These are phyloP conservation scores for Stentor coeruleus DNA, from an alignment of 73 alveolate species.

Conservation along the genomic window DNA sequence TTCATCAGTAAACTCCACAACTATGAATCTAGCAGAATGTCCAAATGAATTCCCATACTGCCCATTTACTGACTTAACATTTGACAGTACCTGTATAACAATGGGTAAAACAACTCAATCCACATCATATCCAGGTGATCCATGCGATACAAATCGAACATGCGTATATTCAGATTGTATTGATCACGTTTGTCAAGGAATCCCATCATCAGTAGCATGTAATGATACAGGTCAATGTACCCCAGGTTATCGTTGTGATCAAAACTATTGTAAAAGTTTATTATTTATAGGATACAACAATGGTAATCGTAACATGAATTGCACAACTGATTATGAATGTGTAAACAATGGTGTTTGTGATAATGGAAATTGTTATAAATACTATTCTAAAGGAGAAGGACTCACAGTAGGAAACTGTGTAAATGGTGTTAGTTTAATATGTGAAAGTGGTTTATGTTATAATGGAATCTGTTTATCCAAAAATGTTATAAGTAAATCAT, in stretches of 20 bases:
- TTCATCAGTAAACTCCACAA: neutral
- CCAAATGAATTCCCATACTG: neutral
- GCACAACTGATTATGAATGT: conserved; percentile 6
- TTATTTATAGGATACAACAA: neutral
- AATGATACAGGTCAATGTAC: neutral
- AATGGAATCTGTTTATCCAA: neutral
- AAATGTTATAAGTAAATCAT: neutral
- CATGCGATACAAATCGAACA: neutral
- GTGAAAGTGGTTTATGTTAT: neutral
- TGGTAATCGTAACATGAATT: neutral
- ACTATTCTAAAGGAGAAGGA: neutral
- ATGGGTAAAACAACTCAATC: neutral
- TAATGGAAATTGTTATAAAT: neutral
- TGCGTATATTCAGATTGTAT: conserved; percentile 4
- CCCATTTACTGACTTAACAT: neutral
- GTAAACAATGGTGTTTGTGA: conserved; percentile 1
- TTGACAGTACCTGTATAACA: neutral
- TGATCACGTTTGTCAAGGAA: conserved; percentile 9
- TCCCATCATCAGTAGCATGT: conserved; percentile 1
- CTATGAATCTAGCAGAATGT: neutral
- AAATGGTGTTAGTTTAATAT: neutral
- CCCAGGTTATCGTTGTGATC: conserved; percentile 10
- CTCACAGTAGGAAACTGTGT: neutral
- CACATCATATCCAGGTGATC: conserved; percentile 21
- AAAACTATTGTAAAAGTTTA: neutral